Evolutionary conservation across 768 basidiomycete species (phyloP), one percentile per base, ranked within the genome.

Genomic region (Russula foetens): DNA sequence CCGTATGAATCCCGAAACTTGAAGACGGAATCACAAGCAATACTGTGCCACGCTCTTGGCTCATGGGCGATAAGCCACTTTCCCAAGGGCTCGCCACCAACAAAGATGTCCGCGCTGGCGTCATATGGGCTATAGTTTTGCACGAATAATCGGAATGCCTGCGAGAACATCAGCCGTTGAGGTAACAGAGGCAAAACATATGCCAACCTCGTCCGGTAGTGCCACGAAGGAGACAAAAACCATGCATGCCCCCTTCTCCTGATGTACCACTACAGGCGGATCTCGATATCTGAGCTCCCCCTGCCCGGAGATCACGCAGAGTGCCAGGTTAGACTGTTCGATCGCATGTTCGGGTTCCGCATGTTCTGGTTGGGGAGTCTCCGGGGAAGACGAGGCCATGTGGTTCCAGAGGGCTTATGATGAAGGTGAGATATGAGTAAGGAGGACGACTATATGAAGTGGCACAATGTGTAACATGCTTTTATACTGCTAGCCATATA

Each of bases 21-120:
- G 54, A 61, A 51, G 48, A 56, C 38, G n/a, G 44, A 38, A 46
- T 56, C 60, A n/a, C 54, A 38, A n/a, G 49, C 48, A 12, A 61
- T 31, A 24, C 56, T 50, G 7, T 61, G 54, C 60, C 60, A 61
- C 1, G 33, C n/a, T 23, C 46, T 56, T n/a, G 60, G 43, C n/a
- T 51, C 54, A 14, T 49, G 54, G 23, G 49, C 31, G n/a, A 61
- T n/a, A 4, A 61, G 44, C 60, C 60, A 61, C 43, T 61, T 61
- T 12, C 60, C 60, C 24, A 61, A 21, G 26, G 43, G 51, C 3
- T 50, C 19, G n/a, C 35, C 54, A 38, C 49, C 7, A 24, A 38
- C 15, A 21, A 21, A 56, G 24, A 61, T 23, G 33, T 61, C 60
- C 28, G 60, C 60, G 21, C 48, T 51, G 43, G 35, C 49, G 43